Evolutionary conservation across 169 alveolate genomes (phyloP), one percentile per base, ranked within the genome.

Genomic region (Plasmodium sp.): DNA sequence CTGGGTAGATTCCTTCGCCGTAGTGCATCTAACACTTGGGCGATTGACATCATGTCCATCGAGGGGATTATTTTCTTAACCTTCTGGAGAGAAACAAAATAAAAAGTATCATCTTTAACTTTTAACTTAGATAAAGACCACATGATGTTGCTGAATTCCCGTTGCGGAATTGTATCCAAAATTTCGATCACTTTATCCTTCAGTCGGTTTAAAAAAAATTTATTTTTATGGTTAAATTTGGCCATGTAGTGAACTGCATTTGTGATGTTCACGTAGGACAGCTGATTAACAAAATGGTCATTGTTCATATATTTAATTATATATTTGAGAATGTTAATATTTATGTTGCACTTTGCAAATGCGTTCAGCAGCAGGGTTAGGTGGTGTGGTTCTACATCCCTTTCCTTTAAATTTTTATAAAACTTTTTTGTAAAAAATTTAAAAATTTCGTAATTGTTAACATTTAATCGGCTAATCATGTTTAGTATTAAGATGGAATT

Each of bases 171-270:
- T 12, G 31, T 62, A 43, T 92, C 95, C 45, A 92, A 75, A 27
- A 92, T 81, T 92, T 81, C 85, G 9, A 73, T 72, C n/a, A 92
- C 84, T 43, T 73, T 92, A 18, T 92, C 39, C 77, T 92, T 92
- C 67, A 92, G 75, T 81, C 83, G 83, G 33, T 81, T 81, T 81
- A 92, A 33, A 82, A 92, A 92, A 4, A n/a, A 27, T 33, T 10
- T 54, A 83, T 92, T 92, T 34, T 71, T 75, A 79, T 92, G 82
- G 75, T 92, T 92, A 72, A 92, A 92, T 81, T 92, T 92, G n/a
- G 95, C 95, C 95, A 92, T 92, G 41, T 92, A 92, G 58, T 92
- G 95, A 72, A 92, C 71, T 31, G 95, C 95, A 31, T 92, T 92
- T 41, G 92, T 83, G 82, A 92, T 92, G 54, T 92, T 92, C 48